Percentiles rank a stretch among this genome's conserved stretches.
phyloP scores from a whole-genome alignment of 1,284 basidiomycete species.

The Trichosporon coremiiforme region DNA sequence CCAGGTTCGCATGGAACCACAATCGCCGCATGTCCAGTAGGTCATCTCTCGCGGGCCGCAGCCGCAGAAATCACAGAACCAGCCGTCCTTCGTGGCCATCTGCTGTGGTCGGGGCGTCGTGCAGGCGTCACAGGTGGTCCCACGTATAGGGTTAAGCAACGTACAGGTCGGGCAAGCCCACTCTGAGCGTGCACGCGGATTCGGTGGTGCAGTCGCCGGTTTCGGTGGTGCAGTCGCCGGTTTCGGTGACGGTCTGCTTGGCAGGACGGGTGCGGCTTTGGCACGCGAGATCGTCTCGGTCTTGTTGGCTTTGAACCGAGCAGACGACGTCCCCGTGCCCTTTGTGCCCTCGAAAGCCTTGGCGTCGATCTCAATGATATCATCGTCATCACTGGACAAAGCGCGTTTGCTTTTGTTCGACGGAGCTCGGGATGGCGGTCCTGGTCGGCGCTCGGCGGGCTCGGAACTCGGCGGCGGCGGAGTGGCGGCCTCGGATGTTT shows the following conservation, averaged over 20 bases:
- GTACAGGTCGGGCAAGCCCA: conserved; percentile 77
- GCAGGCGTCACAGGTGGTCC: conserved; percentile 68
- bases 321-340: background rate
- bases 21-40: conserved; percentile 73
- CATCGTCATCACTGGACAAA: conserved; percentile 7
- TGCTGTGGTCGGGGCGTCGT: conserved; percentile 59
- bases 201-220: conserved; percentile 17
- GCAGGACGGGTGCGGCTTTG: conserved; percentile 5
- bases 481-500: conserved; percentile 41
- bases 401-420: background rate
- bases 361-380: conserved; percentile 18
- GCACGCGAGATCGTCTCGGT: background rate
- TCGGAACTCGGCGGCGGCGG: conserved; percentile 17
- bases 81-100: conserved; percentile 56
- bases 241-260: conserved; percentile 6
- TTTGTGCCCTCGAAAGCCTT: background rate
- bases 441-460: background rate
- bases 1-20: conserved; percentile 66
- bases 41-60: conserved; percentile 65
- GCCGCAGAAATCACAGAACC: conserved; percentile 71
- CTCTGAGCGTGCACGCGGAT: conserved; percentile 27
- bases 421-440: background rate
- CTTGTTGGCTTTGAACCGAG: background rate
- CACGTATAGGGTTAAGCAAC: conserved; percentile 63
- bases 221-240: conserved; percentile 16